These are phyloP conservation scores for Penicillium riverlandense DNA, from an alignment of 495 filamentous ascomycete species.

Conservation along the genomic window DNA sequence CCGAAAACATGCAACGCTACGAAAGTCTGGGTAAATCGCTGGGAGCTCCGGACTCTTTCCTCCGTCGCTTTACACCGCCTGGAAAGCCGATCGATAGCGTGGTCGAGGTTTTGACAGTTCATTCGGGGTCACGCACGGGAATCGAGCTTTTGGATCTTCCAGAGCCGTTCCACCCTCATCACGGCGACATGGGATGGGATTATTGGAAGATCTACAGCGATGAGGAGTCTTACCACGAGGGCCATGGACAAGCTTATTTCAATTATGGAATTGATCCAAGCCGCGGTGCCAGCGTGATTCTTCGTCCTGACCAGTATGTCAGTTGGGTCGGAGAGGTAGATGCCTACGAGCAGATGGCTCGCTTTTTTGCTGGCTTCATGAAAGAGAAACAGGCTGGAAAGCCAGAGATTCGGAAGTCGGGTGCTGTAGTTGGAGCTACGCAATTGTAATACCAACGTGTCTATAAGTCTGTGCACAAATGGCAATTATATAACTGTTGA, in stretches of 20 bases:
- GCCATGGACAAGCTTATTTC: conserved; percentile 52
- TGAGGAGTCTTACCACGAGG: conserved; percentile 53
- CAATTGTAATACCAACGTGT: too few relatives aligned
- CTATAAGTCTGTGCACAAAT: too few relatives aligned
- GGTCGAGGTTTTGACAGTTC: conserved; percentile 50
- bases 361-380: conserved; percentile 9
- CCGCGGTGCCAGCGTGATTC: conserved; percentile 48
- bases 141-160: conserved; percentile 51
- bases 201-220: conserved; percentile 61
- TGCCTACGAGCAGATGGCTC: conserved; percentile 22
- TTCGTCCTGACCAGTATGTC: conserved; percentile 58
- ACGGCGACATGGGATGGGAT: conserved; percentile 47
- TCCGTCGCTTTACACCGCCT: conserved; percentile 33
- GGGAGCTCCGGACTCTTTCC: conserved; percentile 29
- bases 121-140: conserved; percentile 37
- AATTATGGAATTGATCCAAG: conserved; percentile 52
- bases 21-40: conserved; percentile 38
- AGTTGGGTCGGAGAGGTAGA: conserved; percentile 50
- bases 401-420: too few relatives aligned
- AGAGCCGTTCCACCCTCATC: conserved; percentile 46
- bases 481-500: too few relatives aligned
- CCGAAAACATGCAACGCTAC: conserved; percentile 31
- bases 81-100: conserved; percentile 31
- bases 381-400: not conserved
- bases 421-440: too few relatives aligned